phyloP scores from a whole-genome alignment of 495 filamentous ascomycete species.

The Penicillium nucicola region DNA sequence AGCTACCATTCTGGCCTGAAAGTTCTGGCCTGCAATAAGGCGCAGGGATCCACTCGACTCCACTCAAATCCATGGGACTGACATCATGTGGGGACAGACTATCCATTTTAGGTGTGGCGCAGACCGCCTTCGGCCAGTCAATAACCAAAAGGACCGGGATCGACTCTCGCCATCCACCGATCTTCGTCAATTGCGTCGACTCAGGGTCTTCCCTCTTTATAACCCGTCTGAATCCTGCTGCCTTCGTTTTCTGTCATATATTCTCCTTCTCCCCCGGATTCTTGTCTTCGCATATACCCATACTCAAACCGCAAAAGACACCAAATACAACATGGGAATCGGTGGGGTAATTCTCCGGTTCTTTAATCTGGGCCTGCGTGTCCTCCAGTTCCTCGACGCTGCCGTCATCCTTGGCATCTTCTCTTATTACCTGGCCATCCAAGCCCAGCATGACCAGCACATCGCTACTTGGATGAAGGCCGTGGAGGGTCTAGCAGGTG shows the following conservation, averaged over 20 bases:
- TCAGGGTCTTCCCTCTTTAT: conserved; percentile 11
- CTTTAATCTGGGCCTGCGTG: conserved; percentile 60
- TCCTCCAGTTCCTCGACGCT: conserved; percentile 67
- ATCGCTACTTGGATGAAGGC: conserved; percentile 68
- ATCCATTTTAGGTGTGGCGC: conserved; percentile 11
- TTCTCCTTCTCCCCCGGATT: not conserved
- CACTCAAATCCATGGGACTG: not conserved
- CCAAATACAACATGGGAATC: conserved; percentile 34
- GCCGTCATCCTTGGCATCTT: conserved; percentile 75
- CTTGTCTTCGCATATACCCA: not conserved
- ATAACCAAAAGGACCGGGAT: conserved; percentile 5
- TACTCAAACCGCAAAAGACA: not conserved
- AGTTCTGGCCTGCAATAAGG: not conserved
- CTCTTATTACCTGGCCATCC: conserved; percentile 56
- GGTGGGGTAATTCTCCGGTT: conserved; percentile 60
- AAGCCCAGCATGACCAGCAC: conserved; percentile 52
- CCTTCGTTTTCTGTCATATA: conserved; percentile 13
- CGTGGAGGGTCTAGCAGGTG: conserved; percentile 78
- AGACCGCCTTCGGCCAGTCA: conserved; percentile 10
- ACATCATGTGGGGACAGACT: not conserved
- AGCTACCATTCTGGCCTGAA: not conserved
- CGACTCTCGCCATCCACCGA: conserved; percentile 20
- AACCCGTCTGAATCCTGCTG: conserved; percentile 24
- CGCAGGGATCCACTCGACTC: no score
- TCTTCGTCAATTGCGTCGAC: conserved; percentile 22